phyloP scores from a whole-genome alignment of 768 basidiomycete genomes.

The Imleria badia region DNA sequence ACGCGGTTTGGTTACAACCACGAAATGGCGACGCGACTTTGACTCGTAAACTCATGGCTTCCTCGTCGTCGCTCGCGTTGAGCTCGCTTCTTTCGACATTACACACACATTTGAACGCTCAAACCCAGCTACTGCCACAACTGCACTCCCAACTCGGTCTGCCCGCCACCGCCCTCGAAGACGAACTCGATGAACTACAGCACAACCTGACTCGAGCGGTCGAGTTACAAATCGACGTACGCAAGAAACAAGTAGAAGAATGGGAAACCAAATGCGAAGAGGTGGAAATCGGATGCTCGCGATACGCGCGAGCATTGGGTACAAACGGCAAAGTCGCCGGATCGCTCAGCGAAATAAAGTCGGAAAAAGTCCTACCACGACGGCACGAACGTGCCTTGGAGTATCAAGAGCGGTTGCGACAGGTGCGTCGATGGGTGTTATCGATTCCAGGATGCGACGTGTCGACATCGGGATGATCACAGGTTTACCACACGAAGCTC shows the following conservation, averaged over 20 bases:
- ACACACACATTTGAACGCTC: slow-evolving; percentile 74
- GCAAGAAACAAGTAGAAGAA: slow-evolving; percentile 74
- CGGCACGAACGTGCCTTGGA: slow-evolving; percentile 67
- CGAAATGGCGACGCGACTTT: slow-evolving; percentile 11
- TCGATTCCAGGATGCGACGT: slow-evolving; percentile 20
- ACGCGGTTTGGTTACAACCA: slow-evolving; percentile 28
- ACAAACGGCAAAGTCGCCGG: slow-evolving; percentile 68
- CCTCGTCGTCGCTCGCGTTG: slow-evolving; percentile 39
- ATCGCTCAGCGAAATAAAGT: slow-evolving; percentile 62
- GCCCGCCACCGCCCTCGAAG: slow-evolving; percentile 74
- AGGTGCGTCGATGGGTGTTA: slow-evolving; percentile 47
- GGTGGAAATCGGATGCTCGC: slow-evolving; percentile 63
- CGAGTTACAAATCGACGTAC: slow-evolving; percentile 65
- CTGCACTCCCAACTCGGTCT: slow-evolving; percentile 84
- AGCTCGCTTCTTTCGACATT: slow-evolving; percentile 74
- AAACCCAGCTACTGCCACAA: slow-evolving; percentile 79
- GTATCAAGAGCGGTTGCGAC: slow-evolving; percentile 76
- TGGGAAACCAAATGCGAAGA: slow-evolving; percentile 64
- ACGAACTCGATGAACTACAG: slow-evolving; percentile 74
- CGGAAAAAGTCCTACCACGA: slow-evolving; percentile 69
- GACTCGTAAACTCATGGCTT: slow-evolving; percentile 22
- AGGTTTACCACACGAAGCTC: slow-evolving; percentile 76
- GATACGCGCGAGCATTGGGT: slow-evolving; percentile 70
- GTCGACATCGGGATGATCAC: background rate
- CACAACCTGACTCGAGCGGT: slow-evolving; percentile 74